Evolutionary conservation across 148 eudicot genomes (phyloP), one percentile per base, ranked within the genome.

Genomic region (Rhododendron williamsianum): DNA sequence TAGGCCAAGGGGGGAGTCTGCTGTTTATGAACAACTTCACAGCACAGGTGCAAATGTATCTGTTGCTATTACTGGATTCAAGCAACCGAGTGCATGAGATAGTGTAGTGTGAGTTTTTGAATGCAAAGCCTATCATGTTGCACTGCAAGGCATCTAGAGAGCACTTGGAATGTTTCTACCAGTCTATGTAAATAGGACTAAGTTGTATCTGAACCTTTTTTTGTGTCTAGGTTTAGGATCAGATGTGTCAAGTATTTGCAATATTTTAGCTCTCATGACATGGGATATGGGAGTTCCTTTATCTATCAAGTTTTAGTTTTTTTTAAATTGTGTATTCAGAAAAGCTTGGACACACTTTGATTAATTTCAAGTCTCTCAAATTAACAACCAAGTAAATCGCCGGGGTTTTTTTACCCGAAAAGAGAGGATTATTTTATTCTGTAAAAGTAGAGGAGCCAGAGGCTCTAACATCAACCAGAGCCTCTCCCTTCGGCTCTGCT

Each of bases 1-100:
- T 25, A 18, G 67, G 73, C 87, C 86, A 3, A 84, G 90, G 82
- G 88, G 85, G 45, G 88, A 86, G 54, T 82, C 87, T 18, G 10
- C 72, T 3, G 87, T 88, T 82, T 90, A 92, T 82, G 93, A 92
- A 87, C 84, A 81, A 63, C 91, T 92, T 81, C 41, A 82, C 1
- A 81, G 86, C 81, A 87, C 83, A 83, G 87, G 86, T 69, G 84
- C 76, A 6, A 88, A 87, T 48, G 87, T 86, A 38, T 76, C 89
- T 65, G 74, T 90, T 30, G 87, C 86, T 58, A 82, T 88, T 30
- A 81, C 77, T 83, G 88, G 88, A 25, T 82, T 82, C 73, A 92
- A 89, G 82, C 88, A 86, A 78, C 83, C 73, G 67, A 76, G 79
- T 78, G 67, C 74, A 25, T 85, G 74, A 84, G 45, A 21, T 21